Evolutionary conservation across 2,329 filamentous ascomycete genomes (phyloP).

Genomic region (Nothopassalora personata): DNA sequence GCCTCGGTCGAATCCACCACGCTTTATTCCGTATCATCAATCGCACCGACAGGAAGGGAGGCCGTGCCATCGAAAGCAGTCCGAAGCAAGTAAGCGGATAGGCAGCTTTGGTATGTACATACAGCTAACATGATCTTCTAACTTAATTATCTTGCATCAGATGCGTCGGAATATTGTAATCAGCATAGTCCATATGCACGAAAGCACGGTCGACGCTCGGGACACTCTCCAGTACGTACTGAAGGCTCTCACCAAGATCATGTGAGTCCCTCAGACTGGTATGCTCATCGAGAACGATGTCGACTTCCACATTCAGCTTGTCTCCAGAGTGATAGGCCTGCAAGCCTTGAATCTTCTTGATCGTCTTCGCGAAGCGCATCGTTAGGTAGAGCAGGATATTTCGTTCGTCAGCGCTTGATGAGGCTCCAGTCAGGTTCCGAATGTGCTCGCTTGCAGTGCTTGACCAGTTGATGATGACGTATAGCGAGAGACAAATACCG

Average conservation of each 20-base stretch:
- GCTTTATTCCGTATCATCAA: no score
- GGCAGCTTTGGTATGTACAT: neutral
- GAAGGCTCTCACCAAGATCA: conserved; percentile 70
- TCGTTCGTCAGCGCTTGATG: conserved; percentile 72
- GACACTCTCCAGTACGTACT: conserved; percentile 79
- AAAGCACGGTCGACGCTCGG: conserved; percentile 59
- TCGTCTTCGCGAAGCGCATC: conserved; percentile 86
- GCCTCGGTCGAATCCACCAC: no score
- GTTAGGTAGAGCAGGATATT: conserved; percentile 85
- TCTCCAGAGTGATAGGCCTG: conserved; percentile 82
- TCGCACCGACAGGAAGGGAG: no score
- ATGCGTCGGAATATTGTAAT: conserved; percentile 48
- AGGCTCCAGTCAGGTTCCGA: conserved; percentile 72
- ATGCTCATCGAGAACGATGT: conserved; percentile 74
- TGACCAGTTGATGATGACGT: conserved; percentile 77
- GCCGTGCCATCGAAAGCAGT: no score
- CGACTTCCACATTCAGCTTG: conserved; percentile 77
- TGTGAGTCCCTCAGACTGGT: conserved; percentile 74
- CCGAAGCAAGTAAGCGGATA: no score
- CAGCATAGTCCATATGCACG: conserved; percentile 49
- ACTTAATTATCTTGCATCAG: conserved; percentile 40
- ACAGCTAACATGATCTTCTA: neutral
- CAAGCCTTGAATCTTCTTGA: conserved; percentile 77
- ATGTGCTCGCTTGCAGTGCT: conserved; percentile 70
- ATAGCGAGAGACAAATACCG: conserved; percentile 68